phyloP scores from a whole-genome alignment of 768 basidiomycete genomes.

The Lentinula aciculospora region DNA sequence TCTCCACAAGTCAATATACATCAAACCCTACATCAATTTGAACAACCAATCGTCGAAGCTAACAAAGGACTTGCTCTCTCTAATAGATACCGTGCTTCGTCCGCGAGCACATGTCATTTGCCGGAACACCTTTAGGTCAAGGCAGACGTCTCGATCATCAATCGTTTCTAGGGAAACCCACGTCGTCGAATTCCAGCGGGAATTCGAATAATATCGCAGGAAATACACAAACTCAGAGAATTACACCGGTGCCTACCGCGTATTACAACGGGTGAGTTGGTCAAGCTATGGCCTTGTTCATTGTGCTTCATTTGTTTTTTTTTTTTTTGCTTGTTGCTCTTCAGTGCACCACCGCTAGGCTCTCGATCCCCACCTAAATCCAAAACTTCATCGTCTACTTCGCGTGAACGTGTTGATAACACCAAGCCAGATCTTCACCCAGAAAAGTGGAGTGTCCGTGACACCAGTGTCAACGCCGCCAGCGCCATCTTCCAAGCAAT shows the following conservation, averaged over 20 bases:
- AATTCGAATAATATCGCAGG: constrained; percentile 1
- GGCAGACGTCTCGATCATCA: constrained; percentile 81
- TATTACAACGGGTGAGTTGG: constrained; percentile 65
- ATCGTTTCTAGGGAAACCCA: constrained; percentile 66
- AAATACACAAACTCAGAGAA: constrained; percentile 31
- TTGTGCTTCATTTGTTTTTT: neutral
- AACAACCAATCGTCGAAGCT: too few relatives aligned
- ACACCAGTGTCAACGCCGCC: constrained; percentile 85
- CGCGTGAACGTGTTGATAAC: constrained; percentile 25
- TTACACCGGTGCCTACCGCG: constrained; percentile 40
- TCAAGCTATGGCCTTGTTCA: neutral
- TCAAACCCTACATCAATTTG: too few relatives aligned
- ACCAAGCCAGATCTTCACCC: constrained; percentile 49
- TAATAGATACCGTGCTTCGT: neutral
- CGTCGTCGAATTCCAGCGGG: constrained; percentile 13
- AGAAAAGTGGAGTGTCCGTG: constrained; percentile 68
- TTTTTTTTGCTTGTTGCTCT: constrained; percentile 16
- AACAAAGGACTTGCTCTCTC: neutral
- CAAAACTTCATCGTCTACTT: too few relatives aligned
- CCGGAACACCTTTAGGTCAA: constrained; percentile 77
- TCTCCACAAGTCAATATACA: neutral
- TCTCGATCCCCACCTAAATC: constrained; percentile 51
- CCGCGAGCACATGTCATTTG: constrained; percentile 67
- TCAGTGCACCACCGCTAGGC: constrained; percentile 51
- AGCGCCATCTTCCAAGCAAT: constrained; percentile 74